Evolutionary conservation across 2,329 filamentous ascomycete species (phyloP), one percentile per base, ranked within the genome.

Genomic region (Penicillium sp.): DNA sequence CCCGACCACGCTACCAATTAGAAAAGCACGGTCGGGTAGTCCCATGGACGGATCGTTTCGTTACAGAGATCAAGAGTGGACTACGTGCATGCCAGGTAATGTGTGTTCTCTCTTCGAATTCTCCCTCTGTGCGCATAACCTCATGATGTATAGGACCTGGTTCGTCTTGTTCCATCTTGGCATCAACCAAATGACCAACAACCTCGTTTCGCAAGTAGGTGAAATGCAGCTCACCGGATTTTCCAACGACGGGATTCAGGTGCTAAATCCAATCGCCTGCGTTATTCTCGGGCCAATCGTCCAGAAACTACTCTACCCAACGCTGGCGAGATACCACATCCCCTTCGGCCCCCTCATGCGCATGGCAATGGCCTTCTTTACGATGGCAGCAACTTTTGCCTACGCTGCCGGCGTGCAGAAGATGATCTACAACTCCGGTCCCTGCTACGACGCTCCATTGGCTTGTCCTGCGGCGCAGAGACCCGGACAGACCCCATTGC

Each of bases 341-440:
- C 20, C 20, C 5, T 26, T 26, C 8, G 72, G 83, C 66, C 69
- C 73, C 28, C 81, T 83, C 66, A 81, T 79, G 0, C 79, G 81
- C 28, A 83, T 83, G 56, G 72, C 77, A 0, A 64, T 74, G 4
- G 80, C 80, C 8, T 83, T 82, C 69, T 54, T 77, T 20, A 68
- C 79, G 35, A 78, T 77, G 26, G 72, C 73, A 3, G 46, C 69
- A 11, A 74, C 75, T 55, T 82, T 83, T 78, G 71, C 81, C 23
- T 70, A 71, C 11, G 78, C 80, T 5, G 71, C 76, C 9, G 74
- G 81, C 20, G 75, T 76, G 21, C 81, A 83, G 61, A 63, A 74
- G 60, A 72, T 74, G 64, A 79, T 74, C 67, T 91, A 91, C 78
- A 69, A 81, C 67, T 72, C 74, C 54, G 84, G 83, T 8, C 76